Percentiles rank a stretch among this genome's conserved stretches.
Conservation (phyloP, 495 filamentous ascomycete species). For the Tuber magnatum region DNA sequence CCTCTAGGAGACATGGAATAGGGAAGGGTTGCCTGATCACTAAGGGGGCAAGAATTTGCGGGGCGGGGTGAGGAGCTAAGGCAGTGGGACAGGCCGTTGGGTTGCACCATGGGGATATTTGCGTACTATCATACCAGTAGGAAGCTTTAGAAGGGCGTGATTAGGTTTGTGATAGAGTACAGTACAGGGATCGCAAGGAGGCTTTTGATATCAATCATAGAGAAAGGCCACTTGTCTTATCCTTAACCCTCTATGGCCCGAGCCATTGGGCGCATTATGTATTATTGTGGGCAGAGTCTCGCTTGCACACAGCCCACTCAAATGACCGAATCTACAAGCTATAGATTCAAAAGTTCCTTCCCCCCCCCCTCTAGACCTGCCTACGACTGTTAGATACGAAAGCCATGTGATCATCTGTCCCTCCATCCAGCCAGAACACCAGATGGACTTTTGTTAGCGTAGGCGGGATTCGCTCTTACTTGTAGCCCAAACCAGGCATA, state of each 20-base stretch:
- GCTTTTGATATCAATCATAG: not conserved
- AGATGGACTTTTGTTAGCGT: too few species aligned
- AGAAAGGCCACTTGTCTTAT: not conserved
- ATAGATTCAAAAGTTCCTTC: too few species aligned
- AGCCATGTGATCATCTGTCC: too few species aligned
- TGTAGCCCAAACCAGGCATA: too few species aligned
- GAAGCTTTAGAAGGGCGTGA: not conserved
- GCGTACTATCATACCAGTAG: not conserved
- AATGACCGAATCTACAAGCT: too few species aligned
- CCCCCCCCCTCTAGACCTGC: too few species aligned
- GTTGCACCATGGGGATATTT: not conserved
- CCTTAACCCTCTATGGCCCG: not conserved
- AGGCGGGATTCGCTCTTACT: too few species aligned
- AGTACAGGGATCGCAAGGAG: too few species aligned
- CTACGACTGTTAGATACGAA: too few species aligned
- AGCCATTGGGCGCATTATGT: not conserved
- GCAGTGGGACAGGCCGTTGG: not conserved
- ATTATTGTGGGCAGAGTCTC: too few species aligned
- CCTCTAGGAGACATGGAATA: not conserved
- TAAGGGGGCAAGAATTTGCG: not conserved
- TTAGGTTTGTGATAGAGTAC: not conserved
- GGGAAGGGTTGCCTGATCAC: not conserved
- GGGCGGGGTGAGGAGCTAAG: not conserved
- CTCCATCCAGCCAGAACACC: too few species aligned
- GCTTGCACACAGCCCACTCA: too few species aligned